Percentiles rank a stretch among this genome's conserved stretches.
Conservation (phyloP, 2,329 filamentous ascomycete species). For the Pyrenophora seminiperda region DNA sequence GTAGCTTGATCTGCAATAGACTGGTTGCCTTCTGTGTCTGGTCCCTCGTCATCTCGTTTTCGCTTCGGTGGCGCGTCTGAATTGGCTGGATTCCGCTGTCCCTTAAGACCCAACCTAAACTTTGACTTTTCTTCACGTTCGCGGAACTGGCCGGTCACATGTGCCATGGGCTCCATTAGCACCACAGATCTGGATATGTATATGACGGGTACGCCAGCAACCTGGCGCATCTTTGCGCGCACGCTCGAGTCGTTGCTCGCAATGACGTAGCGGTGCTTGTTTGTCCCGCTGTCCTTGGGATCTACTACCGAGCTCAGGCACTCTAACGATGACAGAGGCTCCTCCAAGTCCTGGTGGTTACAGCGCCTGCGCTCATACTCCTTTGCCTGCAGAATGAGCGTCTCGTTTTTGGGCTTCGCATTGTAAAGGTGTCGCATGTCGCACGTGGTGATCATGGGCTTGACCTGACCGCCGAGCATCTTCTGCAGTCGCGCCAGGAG, state of each 20-base stretch:
- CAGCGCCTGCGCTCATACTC: conserved; percentile 76
- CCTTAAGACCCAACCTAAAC: conserved; percentile 71
- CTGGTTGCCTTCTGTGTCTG: conserved; percentile 24
- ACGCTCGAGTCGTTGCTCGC: conserved; percentile 73
- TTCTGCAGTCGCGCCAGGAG: conserved; percentile 75
- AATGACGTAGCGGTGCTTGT: conserved; percentile 80
- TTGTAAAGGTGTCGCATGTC: conserved; percentile 79
- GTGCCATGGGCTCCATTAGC: conserved; percentile 78
- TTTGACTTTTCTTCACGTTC: conserved; percentile 74
- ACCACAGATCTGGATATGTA: conserved; percentile 82
- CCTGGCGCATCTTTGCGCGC: conserved; percentile 65
- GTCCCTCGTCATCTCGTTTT: conserved; percentile 56
- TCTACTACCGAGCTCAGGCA: conserved; percentile 79
- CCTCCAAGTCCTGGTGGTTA: conserved; percentile 75
- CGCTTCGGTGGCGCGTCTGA: conserved; percentile 39
- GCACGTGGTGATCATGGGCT: conserved; percentile 84
- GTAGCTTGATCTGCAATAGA: conserved; percentile 29
- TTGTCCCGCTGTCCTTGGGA: conserved; percentile 70
- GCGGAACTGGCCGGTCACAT: conserved; percentile 65
- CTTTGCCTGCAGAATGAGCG: conserved; percentile 77
- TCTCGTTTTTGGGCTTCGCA: conserved; percentile 58
- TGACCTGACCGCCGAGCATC: conserved; percentile 85
- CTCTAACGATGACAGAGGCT: conserved; percentile 71
- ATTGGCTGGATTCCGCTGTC: conserved; percentile 39
- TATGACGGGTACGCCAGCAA: conserved; percentile 75